Evolutionary conservation across 257 asterid genomes (phyloP), one percentile per base, ranked within the genome.

Genomic region (Nicotiana tomentosiformis): DNA sequence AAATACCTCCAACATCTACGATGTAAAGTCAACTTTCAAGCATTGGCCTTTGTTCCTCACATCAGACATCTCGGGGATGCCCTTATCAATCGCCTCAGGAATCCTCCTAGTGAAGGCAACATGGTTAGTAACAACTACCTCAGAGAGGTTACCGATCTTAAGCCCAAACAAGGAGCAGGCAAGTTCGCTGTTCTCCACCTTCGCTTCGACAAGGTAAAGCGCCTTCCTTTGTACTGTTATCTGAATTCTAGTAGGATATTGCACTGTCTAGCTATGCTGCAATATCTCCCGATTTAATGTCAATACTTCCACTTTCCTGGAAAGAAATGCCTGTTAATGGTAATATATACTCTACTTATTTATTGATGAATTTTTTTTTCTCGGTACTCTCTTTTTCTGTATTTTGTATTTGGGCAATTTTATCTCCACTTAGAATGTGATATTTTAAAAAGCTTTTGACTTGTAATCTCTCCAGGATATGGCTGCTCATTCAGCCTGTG

Each of bases 401-500:
- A 32, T 33, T 39, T 70, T 20, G 30, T 70, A 10, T 14, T 14
- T 9, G 51, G 35, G 46, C 12, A 43, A 70, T 20, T 70, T 70
- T 20, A 43, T 43, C 58, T 70, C 57, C 20, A 70, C 35, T 32
- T 29, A 70, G 43, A 70, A 16, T 70, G 58, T 43, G 4, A 5
- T 43, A 12, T n/a, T 70, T 70, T 10, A 70, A 20, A 16, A 39
- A 39, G n/a, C 57, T 43, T 26, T 74, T 35, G 39, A 51, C 65
- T 76, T 51, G 65, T 15, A 15, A 26, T 77, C 80, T 64, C 62
- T 17, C 55, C 90, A 96, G 99, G 99, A 96, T 79, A 96, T 96
- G 99, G 99, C 99, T 81, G 99, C 99, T 56, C 99, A 94, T 90
- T 94, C 99, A 26, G 98, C 99, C 20, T 96, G 99, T 26, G 99